These are phyloP conservation scores for Rugonectria rugulosa DNA, from an alignment of 2,329 filamentous ascomycete species.

Conservation along the genomic window DNA sequence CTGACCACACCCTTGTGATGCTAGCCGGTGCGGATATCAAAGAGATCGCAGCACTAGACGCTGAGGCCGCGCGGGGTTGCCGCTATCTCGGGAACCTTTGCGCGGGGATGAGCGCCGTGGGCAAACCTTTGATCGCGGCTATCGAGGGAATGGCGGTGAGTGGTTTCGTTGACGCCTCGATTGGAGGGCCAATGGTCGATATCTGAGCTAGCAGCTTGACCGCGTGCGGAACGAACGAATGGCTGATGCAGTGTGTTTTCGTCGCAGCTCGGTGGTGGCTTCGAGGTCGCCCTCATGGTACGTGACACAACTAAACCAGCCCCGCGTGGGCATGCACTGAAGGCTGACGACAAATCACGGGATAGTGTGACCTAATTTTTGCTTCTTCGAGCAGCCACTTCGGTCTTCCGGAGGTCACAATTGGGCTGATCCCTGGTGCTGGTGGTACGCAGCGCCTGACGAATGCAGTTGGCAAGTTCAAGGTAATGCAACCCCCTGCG, in stretches of 20 bases:
- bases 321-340: background rate
- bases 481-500: slow-evolving; percentile 44
- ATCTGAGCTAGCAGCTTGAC: background rate
- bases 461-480: slow-evolving; percentile 52
- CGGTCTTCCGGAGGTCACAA: slow-evolving; percentile 49
- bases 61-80: slow-evolving; percentile 41
- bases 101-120: slow-evolving; percentile 42
- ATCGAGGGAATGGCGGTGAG: slow-evolving; percentile 60
- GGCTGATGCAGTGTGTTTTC: slow-evolving; percentile 23
- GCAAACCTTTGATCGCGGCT: slow-evolving; percentile 58
- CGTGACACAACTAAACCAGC: slow-evolving; percentile 18
- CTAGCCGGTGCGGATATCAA: slow-evolving; percentile 47
- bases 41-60: slow-evolving; percentile 46
- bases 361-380: slow-evolving; percentile 50
- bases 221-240: background rate
- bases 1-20: background rate
- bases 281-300: slow-evolving; percentile 57
- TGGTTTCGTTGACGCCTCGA: slow-evolving; percentile 14
- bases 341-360: slow-evolving; percentile 1
- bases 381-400: slow-evolving; percentile 47
- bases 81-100: slow-evolving; percentile 53
- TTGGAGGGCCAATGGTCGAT: background rate
- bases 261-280: slow-evolving; percentile 56
- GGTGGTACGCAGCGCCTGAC: slow-evolving; percentile 52
- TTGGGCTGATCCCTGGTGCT: slow-evolving; percentile 51